phyloP scores from a whole-genome alignment of 2,329 filamentous ascomycete species.

The Pseudonectria foliicola region DNA sequence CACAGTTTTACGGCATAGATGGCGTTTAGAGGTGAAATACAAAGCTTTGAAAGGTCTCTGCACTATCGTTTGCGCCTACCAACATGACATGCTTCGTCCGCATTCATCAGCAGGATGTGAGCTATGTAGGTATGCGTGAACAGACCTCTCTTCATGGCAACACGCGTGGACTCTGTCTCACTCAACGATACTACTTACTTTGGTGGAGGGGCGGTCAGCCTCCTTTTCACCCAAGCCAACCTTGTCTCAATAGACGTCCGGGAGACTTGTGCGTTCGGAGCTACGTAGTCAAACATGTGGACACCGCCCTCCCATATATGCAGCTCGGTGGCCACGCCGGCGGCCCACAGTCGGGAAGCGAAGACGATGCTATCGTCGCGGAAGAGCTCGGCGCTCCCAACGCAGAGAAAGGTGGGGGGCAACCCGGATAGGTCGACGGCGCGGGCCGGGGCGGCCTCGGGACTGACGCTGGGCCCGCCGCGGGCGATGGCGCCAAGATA shows the following conservation, averaged over 20 bases:
- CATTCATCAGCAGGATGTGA: no score
- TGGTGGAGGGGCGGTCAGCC: conserved; percentile 2
- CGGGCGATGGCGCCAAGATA: conserved; percentile 28
- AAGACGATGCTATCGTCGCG: conserved; percentile 34
- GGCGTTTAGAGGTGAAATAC: conserved; percentile 22
- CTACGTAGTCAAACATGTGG: conserved; percentile 30
- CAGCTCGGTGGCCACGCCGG: conserved; percentile 34
- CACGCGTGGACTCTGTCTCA: no score
- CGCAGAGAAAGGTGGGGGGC: conserved; percentile 37
- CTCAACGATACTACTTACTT: no score
- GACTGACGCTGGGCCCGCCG: conserved; percentile 26
- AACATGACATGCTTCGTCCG: no score
- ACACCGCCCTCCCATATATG: conserved; percentile 36
- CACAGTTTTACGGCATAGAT: conserved; percentile 19
- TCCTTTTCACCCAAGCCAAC: conserved; percentile 9
- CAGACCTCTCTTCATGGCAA: no score
- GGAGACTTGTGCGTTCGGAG: conserved; percentile 9
- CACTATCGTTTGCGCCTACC: background rate
- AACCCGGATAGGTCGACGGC: conserved; percentile 29
- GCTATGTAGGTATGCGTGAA: no score
- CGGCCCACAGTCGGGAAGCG: conserved; percentile 31
- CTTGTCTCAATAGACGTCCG: conserved; percentile 8
- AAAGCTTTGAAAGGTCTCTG: conserved; percentile 6
- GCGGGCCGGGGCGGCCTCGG: conserved; percentile 30
- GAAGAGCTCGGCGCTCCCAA: conserved; percentile 37